Evolutionary conservation across 805 yeast genomes (phyloP), one percentile per base, ranked within the genome.

Genomic region (Saccharomycopsis lassenensis): DNA sequence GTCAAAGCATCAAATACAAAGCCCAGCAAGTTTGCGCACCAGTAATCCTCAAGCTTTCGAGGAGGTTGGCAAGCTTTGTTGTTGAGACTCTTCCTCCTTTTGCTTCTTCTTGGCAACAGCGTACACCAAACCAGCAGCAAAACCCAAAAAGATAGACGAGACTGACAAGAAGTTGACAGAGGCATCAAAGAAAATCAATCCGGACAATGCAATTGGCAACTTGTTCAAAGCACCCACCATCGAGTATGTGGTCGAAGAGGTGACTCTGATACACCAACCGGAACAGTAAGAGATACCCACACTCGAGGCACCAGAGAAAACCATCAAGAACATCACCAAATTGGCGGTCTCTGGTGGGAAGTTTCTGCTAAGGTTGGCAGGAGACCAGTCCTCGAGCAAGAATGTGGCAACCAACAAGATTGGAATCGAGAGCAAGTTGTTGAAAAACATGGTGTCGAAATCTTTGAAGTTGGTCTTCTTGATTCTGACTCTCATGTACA

Each of bases 151-250:
- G 56, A 91, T 91, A 32, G 98, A 89, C 26, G 86, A 62, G 45
- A 89, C 78, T 24, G 94, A 81, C 69, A 81, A 76, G 66, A 91
- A 83, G 68, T 93, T 91, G 55, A 81, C 83, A 43, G 94, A 87
- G 40, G 95, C 93, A 53, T 85, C 95, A 54, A 91, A 91, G 73
- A 91, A 89, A 48, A 91, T 55, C 59, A 91, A 73, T 28, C 99
- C 99, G 26, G 94, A 78, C 41, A 91, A 69, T 11, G 98, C 98
- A 54, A 91, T 85, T 56, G 98, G 98, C 52, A 91, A 76, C 66
- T 91, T 91, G 75, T 91, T 91, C 61, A 91, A 74, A 37, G 98
- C 98, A 60, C 98, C 98, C 41, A 91, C 97, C 98, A 91, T 91
- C 37, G 95, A 85, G 67, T 91, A 91, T 38, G 98, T 91, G 38